phyloP scores from a whole-genome alignment of 768 basidiomycete species.

The Trametes villosa region DNA sequence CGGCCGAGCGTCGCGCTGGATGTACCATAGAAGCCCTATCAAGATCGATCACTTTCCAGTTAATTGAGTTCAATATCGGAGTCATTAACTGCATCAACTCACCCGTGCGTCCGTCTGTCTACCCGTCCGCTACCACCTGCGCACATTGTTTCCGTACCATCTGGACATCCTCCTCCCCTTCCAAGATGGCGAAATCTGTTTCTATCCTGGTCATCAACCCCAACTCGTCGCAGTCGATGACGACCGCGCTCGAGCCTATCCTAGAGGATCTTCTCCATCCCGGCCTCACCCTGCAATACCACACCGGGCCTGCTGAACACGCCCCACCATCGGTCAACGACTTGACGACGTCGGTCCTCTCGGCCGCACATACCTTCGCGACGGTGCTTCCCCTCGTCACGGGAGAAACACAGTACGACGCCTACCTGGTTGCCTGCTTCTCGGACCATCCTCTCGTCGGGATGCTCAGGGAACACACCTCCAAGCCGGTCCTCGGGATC shows the following conservation, averaged over 20 bases:
- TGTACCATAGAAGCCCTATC: too few relatives aligned
- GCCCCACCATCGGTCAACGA: conserved; percentile 31
- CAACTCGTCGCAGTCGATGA: conserved; percentile 40
- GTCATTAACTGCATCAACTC: too few relatives aligned
- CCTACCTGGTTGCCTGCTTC: conserved; percentile 37
- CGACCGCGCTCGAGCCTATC: conserved; percentile 28
- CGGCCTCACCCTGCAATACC: conserved; percentile 19
- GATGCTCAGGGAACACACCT: conserved; percentile 22
- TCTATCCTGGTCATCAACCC: conserved; percentile 40
- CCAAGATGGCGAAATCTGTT: neutral
- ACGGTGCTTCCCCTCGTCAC: conserved; percentile 6
- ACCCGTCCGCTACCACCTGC: neutral
- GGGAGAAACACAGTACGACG: conserved; percentile 25
- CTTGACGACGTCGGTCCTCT: conserved; percentile 23
- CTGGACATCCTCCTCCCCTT: neutral
- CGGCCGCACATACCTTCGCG: conserved; percentile 19
- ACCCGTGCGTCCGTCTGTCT: neutral
- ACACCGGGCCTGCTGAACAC: conserved; percentile 20
- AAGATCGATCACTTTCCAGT: too few relatives aligned
- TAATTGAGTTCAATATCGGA: too few relatives aligned
- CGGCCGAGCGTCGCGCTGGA: too few relatives aligned
- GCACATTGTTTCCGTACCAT: neutral
- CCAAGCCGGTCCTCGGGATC: conserved; percentile 38
- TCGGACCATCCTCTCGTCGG: conserved; percentile 40
- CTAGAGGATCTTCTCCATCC: conserved; percentile 23